Percentiles rank a stretch among this genome's conserved stretches.
Evolutionary conservation across 805 yeast species (phyloP).

Genomic region (Schwanniomyces sp.): DNA sequence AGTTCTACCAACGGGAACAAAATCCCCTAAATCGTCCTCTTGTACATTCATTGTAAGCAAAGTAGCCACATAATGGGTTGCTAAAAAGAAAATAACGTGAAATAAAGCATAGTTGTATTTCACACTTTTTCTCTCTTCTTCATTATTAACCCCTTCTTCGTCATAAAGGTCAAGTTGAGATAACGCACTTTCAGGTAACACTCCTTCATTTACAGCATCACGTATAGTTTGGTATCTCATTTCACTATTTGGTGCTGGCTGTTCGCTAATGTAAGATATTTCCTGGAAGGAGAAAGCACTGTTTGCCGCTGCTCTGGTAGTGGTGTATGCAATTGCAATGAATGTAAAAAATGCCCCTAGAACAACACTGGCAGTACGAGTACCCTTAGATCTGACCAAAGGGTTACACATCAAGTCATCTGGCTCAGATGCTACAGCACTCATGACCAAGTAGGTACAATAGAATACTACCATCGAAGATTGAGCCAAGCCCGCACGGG

Average conservation of each 20-base stretch:
- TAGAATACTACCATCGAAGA: slow-evolving; percentile 93
- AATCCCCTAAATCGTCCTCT: slow-evolving; percentile 79
- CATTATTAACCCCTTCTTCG: slow-evolving; percentile 45
- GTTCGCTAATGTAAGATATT: slow-evolving; percentile 43
- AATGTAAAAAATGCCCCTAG: slow-evolving; percentile 93
- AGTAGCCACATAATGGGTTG: slow-evolving; percentile 96
- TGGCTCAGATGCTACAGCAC: slow-evolving; percentile 95
- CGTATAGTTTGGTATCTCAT: slow-evolving; percentile 84
- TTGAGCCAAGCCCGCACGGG: slow-evolving; percentile 95
- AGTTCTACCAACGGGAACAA: slow-evolving; percentile 95
- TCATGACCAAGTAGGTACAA: slow-evolving; percentile 85
- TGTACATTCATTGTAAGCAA: slow-evolving; percentile 88
- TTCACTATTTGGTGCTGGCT: slow-evolving; percentile 54
- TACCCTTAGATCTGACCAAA: slow-evolving; percentile 80
- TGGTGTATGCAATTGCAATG: slow-evolving; percentile 93
- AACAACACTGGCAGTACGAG: slow-evolving; percentile 84
- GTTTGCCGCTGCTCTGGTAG: slow-evolving; percentile 90
- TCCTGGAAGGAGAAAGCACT: slow-evolving; percentile 41
- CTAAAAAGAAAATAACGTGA: slow-evolving; percentile 88
- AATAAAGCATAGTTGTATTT: slow-evolving; percentile 85
- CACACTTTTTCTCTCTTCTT: slow-evolving; percentile 61
- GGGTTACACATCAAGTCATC: slow-evolving; percentile 94
- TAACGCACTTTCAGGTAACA: slow-evolving; percentile 89
- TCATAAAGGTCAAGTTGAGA: slow-evolving; percentile 65
- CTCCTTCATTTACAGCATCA: slow-evolving; percentile 95